Evolutionary conservation across 441 rosid genomes (phyloP).

Genomic region (Theobroma grandiflorum): DNA sequence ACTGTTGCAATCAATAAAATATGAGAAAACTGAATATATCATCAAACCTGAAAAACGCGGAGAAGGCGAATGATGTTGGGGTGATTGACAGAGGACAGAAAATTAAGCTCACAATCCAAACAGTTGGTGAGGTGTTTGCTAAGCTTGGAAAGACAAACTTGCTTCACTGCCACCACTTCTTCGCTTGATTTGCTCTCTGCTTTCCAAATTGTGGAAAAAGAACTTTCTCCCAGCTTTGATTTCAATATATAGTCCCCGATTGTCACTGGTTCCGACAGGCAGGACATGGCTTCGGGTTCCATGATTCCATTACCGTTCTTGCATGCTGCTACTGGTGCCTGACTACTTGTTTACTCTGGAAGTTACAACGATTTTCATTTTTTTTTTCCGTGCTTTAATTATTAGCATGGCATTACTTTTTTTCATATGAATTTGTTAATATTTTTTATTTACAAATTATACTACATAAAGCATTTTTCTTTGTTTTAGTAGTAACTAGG

Average conservation of each 20-base stretch:
- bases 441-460: too few species aligned
- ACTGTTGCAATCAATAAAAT: neutral
- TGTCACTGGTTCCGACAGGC: constrained; percentile 10
- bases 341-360: too few species aligned
- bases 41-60: constrained; percentile 43
- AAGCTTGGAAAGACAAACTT: constrained; percentile 57
- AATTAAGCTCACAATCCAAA: constrained; percentile 57
- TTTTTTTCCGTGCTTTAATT: too few species aligned
- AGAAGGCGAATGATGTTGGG: constrained; percentile 68
- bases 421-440: too few species aligned
- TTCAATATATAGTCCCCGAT: constrained; percentile 46
- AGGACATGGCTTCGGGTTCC: constrained; percentile 23
- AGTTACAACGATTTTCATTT: too few species aligned
- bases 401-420: too few species aligned
- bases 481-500: too few species aligned
- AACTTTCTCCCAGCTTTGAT: constrained; percentile 58
- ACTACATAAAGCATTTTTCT: too few species aligned
- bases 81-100: constrained; percentile 63
- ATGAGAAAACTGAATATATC: neutral
- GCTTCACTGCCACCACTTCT: constrained; percentile 64
- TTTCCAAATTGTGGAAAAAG: constrained; percentile 56
- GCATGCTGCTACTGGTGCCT: neutral
- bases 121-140: constrained; percentile 50
- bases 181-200: constrained; percentile 52
- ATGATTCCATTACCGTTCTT: neutral